These are phyloP conservation scores for Onygena corvina DNA, from an alignment of 2,329 filamentous ascomycete species.

Conservation along the genomic window DNA sequence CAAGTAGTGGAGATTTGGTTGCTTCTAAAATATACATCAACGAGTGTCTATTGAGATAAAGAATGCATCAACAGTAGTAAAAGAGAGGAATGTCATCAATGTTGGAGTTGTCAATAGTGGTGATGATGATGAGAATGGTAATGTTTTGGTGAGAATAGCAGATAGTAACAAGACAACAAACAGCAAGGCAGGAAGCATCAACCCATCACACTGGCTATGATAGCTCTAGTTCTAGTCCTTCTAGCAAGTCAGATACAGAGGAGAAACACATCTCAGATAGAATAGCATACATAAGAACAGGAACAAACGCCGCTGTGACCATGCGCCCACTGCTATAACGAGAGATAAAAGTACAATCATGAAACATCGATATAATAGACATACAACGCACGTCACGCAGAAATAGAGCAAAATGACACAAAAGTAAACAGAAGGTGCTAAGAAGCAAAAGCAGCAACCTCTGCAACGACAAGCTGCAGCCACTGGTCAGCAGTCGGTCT, in stretches of 20 bases:
- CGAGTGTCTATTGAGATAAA: not conserved
- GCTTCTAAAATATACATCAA: not conserved
- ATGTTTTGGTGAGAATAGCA: too few species aligned
- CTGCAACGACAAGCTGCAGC: constrained; percentile 14
- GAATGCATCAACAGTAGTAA: not conserved
- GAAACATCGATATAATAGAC: too few species aligned
- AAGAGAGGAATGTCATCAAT: too few species aligned
- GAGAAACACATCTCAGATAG: not conserved
- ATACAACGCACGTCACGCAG: too few species aligned
- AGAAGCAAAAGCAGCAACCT: not conserved
- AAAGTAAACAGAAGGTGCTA: not conserved
- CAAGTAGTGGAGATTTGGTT: not conserved
- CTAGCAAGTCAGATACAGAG: too few species aligned
- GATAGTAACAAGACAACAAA: too few species aligned
- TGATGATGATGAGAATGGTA: too few species aligned
- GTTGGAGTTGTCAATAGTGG: too few species aligned
- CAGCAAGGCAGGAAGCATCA: too few species aligned
- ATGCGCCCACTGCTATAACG: not conserved
- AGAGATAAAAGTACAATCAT: not conserved
- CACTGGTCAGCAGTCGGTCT: constrained; percentile 26
- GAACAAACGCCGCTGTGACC: not conserved
- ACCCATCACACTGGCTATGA: too few species aligned
- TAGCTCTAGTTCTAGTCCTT: too few species aligned
- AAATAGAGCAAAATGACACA: not conserved
- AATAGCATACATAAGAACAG: not conserved